Evolutionary conservation across 1,284 basidiomycete genomes (phyloP), one percentile per base, ranked within the genome.

Genomic region (Somion occarium): DNA sequence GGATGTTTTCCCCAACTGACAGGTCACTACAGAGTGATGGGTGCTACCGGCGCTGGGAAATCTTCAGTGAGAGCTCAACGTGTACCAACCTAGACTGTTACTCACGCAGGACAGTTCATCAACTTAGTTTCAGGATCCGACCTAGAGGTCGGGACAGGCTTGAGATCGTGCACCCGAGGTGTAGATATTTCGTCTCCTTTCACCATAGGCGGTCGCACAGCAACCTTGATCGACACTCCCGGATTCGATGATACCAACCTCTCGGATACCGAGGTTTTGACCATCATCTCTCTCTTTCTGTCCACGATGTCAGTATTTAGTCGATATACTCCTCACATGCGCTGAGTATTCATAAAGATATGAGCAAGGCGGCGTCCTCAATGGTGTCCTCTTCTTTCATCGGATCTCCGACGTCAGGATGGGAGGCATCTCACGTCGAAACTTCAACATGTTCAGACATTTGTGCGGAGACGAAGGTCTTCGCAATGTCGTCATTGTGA

Each of bases 321-420:
- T n/a, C n/a, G n/a, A n/a, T n/a, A 23, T 25, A 15, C 51, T 20
- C 42, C 12, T 67, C 1, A 60, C 58, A 3, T 72, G 7, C 19
- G 9, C 12, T 19, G 11, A 45, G 38, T 3, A 15, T 25, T 13
- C 9, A 12, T 38, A 27, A 58, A 73, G 73, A 9, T 73, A 73
- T 22, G 61, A 71, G 27, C 59, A 62, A n/a, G 65, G 68, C 15
- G 55, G 63, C 48, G 70, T 66, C 46, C 65, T 80, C 24, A 64
- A 70, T 1, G 78, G 78, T 1, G 67, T 80, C 56, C 69, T 80
- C 42, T 80, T 78, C 62, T 65, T 79, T 61, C 78, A 80, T 56
- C 71, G 74, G 3, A 80, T 80, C 52, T 70, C 74, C 44, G 78
- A 79, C 53, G 65, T 70, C 60, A 64, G 76, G n/a, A 67, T 80